Base-by-base conservation (phyloP, 2,329 filamentous ascomycete species). In the Raffaelea deltoideospora region DNA sequence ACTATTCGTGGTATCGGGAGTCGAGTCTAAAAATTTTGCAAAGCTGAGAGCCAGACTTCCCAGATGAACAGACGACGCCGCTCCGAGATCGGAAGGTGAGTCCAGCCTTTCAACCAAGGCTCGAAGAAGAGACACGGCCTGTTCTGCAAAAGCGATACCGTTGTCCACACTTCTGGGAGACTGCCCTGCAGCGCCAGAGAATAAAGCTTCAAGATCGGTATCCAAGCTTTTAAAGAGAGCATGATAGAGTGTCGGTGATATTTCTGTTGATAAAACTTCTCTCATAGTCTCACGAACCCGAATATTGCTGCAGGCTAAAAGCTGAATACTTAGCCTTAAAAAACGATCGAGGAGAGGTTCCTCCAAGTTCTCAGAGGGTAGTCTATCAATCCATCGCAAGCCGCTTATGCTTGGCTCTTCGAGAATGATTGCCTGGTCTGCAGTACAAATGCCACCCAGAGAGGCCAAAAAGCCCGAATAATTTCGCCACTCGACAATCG, bases 381-480 rank as follows among this genome's bases (percentile, higher is more conserved):
- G 51, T 29, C 65, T 61, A 49, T 81, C 76, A 42, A 79, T 79
- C 76, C 76, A 81, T 43, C 64, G 63, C 26, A 79, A 50, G 6
- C 69, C 67, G 37, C 65, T 63, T 11, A 72, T 55, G 14, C 65
- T 57, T 14, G 71, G 61, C 37, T 79, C 76, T 34, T 79, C 76
- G 5, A 72, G 50, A 10, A 65, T 57, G 35, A 64, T 58, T 34
- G 67, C 60, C 48, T 74, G 69, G 39, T 73, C 68, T 3, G 75
- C 68, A 9, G 71, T 71, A 50, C 76, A 81, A 37, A 75, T 67
- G 3, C 76, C 76, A 13, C 74, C 76, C 5, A 80, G 55, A 0
- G 76, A 78, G 5, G 75, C 75, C 10, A 81, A 59, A 43, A 81
- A 79, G 0, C 76, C 76, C 2, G 76, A 79, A 46, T 74, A 68